phyloP scores from a whole-genome alignment of 345 rosid genomes.

The Gossypium raimondii region DNA sequence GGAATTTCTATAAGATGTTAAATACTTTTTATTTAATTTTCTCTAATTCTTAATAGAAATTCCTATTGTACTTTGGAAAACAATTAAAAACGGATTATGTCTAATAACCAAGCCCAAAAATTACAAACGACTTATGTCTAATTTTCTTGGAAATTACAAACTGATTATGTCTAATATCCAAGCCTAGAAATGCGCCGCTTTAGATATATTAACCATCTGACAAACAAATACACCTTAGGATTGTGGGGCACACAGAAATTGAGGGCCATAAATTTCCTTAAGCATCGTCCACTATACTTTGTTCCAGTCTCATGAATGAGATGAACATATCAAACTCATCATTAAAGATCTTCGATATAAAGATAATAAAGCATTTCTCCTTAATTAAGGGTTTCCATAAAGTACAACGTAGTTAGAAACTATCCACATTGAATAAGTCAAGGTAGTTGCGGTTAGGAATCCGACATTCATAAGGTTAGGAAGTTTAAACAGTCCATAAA shows the following conservation, averaged over 20 bases:
- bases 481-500: neutral
- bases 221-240: neutral
- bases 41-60: neutral
- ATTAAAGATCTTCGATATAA: neutral
- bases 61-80: neutral
- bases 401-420: neutral
- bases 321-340: neutral
- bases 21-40: neutral
- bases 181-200: neutral
- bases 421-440: neutral
- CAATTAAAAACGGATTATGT: neutral
- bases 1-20: neutral
- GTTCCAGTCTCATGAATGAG: neutral
- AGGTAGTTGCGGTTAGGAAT: neutral
- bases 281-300: neutral
- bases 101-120: too few relatives aligned
- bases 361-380: neutral
- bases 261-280: neutral
- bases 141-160: neutral
- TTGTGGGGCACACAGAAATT: neutral
- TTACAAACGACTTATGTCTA: too few relatives aligned
- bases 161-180: neutral
- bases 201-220: neutral
- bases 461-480: neutral
- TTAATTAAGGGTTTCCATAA: neutral